Evolutionary conservation across 768 basidiomycete species (phyloP), one percentile per base, ranked within the genome.

Genomic region (Pleurotus tuber-regium): DNA sequence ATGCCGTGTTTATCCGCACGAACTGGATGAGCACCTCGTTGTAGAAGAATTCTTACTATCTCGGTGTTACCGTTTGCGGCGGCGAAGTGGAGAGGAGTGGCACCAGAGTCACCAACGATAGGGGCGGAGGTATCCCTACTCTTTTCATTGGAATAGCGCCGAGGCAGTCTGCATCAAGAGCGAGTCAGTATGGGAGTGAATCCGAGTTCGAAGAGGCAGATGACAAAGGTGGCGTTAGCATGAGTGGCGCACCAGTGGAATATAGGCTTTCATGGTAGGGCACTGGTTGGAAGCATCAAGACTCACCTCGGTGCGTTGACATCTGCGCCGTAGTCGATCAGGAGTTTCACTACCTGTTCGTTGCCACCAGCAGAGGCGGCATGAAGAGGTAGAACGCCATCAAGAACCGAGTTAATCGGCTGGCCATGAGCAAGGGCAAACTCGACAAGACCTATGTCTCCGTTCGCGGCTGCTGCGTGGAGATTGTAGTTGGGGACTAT

Each of bases 321-420:
- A 64, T 99, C 97, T n/a, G 97, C 97, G 18, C 97, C 96, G 52
- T 84, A 75, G 55, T 97, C 92, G 61, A 99, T 88, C 40, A 99
- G 73, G 57, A 95, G 77, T 61, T 83, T 81, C 33, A 98, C 93
- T 38, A 98, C 89, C 52, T 85, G 79, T 51, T 89, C 90, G 63
- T 83, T 90, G 1, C 97, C 97, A 19, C 92, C 92, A 0, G 92
- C 89, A 59, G 85, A 90, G 2, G 96, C 97, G 3, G 93, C 95
- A 64, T 99, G 97, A 7, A 99, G 77, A 2, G 97, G 95, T n/a
- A 97, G 83, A 2, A 99, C 89, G 29, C 97, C 97, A 63, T 96
- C 92, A 48, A 98, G 80, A 26, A 97, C 92, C 4, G 93, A 90
- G 68, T 99, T 98, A 68, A 96, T 84, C 8, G 97, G 96, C 61